Evolutionary conservation across 192 early-diverging fungal species (phyloP), one percentile per base, ranked within the genome.

Genomic region (Entomortierella chlamydospora): DNA sequence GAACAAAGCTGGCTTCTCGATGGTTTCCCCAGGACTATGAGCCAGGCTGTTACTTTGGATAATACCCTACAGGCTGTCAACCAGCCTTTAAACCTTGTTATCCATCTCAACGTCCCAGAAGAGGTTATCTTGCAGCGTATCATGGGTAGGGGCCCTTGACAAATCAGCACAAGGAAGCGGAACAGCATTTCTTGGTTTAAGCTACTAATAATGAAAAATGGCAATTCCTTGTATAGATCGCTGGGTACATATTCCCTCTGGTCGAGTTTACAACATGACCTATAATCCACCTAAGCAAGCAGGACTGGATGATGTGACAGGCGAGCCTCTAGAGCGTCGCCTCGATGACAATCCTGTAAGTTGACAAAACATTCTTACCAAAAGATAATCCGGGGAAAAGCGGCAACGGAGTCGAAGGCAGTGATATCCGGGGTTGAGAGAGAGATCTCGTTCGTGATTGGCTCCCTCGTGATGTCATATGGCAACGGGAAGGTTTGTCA

Each of bases 101-200:
- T 98, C 49, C 95, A 98, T 72, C 82, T 99, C 59, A 90, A 92
- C 64, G 97, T 99, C 23, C 96, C 97, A 12, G 93, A 96, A 72
- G 87, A 88, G 59, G 93, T 95, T 15, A 97, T 98, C 53, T 73
- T 99, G 60, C 85, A 94, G 66, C 88, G 97, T 12, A 96, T 99
- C 53, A 91, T 93, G 83, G 90, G 90, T 85, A 87, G 20, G 30
- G 41, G 22, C 41, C 29, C 39, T 10, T 28, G 2, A 31, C 26
- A 4, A 31, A 33, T 9, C 31, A n/a, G n/a, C n/a, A n/a, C n/a
- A n/a, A n/a, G n/a, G n/a, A n/a, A n/a, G n/a, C n/a, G n/a, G n/a
- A n/a, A n/a, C n/a, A n/a, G n/a, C n/a, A n/a, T n/a, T n/a, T n/a
- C n/a, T n/a, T n/a, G n/a, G n/a, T n/a, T n/a, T n/a, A n/a, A n/a